A percentile compares a stretch with the other conserved stretches of the same genome.
Evolutionary conservation across 441 rosid genomes (phyloP).

Genomic region (Euphorbia schlechtendalii): DNA sequence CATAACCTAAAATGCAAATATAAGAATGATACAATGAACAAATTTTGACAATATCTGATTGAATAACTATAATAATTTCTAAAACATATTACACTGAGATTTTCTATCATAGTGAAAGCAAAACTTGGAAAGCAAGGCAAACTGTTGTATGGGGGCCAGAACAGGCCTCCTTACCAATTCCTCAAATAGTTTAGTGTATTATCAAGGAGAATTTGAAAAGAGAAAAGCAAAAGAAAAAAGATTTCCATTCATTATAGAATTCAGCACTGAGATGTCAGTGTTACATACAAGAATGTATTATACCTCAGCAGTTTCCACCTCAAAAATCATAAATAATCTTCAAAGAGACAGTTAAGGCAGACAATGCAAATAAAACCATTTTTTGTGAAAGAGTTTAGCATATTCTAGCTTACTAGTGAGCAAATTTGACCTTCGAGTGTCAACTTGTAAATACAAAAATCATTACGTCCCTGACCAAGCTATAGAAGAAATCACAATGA

Average conservation of each 20-base stretch:
- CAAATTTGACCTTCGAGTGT: background rate
- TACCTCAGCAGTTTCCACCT: background rate
- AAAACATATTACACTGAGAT: background rate
- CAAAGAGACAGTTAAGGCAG: background rate
- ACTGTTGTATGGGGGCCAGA: background rate
- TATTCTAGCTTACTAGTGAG: background rate
- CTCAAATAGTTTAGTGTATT: background rate
- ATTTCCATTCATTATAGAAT: background rate
- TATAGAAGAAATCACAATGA: background rate
- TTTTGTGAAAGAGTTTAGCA: background rate
- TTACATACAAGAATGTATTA: slow-evolving; percentile 4
- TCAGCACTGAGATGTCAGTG: slow-evolving; percentile 6
- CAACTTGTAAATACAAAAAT: background rate
- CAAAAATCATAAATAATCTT: background rate
- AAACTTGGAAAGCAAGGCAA: background rate
- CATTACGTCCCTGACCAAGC: slow-evolving; percentile 6
- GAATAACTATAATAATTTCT: background rate
- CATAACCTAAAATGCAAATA: slow-evolving; percentile 51
- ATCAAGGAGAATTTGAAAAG: background rate
- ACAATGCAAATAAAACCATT: background rate
- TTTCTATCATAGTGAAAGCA: background rate
- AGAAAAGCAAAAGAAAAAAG: background rate
- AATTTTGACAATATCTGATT: background rate
- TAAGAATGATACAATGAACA: slow-evolving; percentile 9
- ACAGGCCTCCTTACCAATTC: background rate